Conservation (phyloP, 441 rosid species). For the Hura crepitans region DNA sequence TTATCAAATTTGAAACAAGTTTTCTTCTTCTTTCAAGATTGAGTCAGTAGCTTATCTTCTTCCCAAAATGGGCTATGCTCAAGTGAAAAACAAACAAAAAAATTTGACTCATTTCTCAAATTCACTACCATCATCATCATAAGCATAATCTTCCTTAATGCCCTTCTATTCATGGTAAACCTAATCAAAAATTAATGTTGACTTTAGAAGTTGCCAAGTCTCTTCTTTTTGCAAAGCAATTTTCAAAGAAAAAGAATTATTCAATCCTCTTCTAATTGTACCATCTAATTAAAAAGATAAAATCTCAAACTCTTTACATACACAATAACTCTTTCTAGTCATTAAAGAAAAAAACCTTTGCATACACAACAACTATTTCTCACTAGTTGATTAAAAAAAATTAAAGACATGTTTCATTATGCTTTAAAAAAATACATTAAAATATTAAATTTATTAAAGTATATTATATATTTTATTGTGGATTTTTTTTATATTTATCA, state of each 20-base stretch:
- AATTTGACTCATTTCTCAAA: constrained; percentile 22
- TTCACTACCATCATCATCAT: constrained; percentile 5
- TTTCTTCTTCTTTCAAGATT: constrained; percentile 45
- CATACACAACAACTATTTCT: constrained; percentile 20
- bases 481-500: too few relatives aligned
- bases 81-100: constrained; percentile 29
- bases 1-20: constrained; percentile 26
- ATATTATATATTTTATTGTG: too few relatives aligned
- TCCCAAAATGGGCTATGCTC: constrained; percentile 52
- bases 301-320: constrained; percentile 11
- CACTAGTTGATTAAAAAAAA: too few relatives aligned
- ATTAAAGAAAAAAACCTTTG: too few relatives aligned
- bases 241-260: constrained; percentile 39
- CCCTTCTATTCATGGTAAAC: constrained; percentile 70
- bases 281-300: constrained; percentile 30
- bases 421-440: too few relatives aligned
- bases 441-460: too few relatives aligned
- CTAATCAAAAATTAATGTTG: constrained; percentile 40
- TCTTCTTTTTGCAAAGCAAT: constrained; percentile 55
- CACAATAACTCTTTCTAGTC: constrained; percentile 1
- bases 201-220: constrained; percentile 28
- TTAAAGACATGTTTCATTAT: too few relatives aligned
- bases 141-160: constrained; percentile 38
- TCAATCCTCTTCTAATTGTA: constrained; percentile 53
- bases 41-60: constrained; percentile 45